A percentile compares a stretch with the other conserved stretches of the same genome.
These are phyloP conservation scores for Ambrosia trifida DNA, from an alignment of 129 eudicot species.

Conservation along the genomic window DNA sequence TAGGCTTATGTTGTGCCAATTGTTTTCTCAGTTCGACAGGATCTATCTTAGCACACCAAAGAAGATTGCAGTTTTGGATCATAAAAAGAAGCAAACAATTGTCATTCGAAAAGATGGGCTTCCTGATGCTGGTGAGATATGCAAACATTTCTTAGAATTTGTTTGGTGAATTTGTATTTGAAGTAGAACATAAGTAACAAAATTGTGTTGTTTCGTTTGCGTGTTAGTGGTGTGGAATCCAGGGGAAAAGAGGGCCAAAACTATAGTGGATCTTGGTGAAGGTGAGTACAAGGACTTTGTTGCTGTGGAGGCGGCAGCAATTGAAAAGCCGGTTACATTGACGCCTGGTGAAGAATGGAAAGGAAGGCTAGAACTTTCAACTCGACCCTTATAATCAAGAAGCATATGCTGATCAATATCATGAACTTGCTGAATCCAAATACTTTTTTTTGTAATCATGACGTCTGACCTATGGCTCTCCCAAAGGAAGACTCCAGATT, in stretches of 20 bases:
- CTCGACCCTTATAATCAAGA: constrained; percentile 53
- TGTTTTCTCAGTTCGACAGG: constrained; percentile 61
- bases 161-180: neutral
- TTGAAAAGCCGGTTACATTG: constrained; percentile 70
- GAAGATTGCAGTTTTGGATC: constrained; percentile 70
- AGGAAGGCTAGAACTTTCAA: constrained; percentile 77
- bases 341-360: constrained; percentile 94
- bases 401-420: constrained; percentile 10
- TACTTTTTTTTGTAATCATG: neutral
- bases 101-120: constrained; percentile 78
- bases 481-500: neutral
- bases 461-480: constrained; percentile 1
- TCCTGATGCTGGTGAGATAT: constrained; percentile 79
- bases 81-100: constrained; percentile 69
- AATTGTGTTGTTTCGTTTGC: neutral
- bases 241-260: constrained; percentile 85
- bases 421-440: neutral
- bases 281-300: constrained; percentile 85
- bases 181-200: neutral
- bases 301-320: constrained; percentile 83
- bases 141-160: neutral
- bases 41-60: constrained; percentile 80
- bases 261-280: constrained; percentile 77
- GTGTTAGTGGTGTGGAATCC: constrained; percentile 92
- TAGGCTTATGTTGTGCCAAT: neutral